A percentile compares a stretch with the other conserved stretches of the same genome.
These are phyloP conservation scores for Tuber melanosporum DNA, from an alignment of 495 filamentous ascomycete genomes.

Conservation along the genomic window DNA sequence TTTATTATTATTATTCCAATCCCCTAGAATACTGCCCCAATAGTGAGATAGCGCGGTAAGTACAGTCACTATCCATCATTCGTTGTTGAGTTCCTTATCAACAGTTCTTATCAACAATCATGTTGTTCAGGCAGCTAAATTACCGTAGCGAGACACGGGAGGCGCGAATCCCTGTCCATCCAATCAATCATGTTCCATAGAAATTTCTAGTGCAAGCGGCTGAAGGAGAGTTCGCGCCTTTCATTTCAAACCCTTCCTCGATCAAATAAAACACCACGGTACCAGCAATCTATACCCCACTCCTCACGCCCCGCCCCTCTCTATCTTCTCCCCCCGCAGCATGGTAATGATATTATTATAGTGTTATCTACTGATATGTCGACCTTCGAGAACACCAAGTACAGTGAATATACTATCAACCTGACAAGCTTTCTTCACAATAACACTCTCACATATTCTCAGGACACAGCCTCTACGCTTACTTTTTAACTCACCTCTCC, in stretches of 20 bases:
- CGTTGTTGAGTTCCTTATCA: neutral
- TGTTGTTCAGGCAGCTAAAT: neutral
- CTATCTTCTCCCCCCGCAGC: neutral
- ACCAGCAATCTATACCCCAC: neutral
- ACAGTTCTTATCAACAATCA: neutral
- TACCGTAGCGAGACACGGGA: neutral
- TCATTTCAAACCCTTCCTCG: neutral
- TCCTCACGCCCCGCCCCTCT: neutral
- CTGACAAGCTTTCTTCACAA: neutral
- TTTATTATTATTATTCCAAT: neutral
- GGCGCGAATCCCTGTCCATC: neutral
- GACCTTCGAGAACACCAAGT: neutral
- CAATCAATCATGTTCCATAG: neutral
- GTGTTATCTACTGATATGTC: neutral
- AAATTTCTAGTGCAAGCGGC: neutral
- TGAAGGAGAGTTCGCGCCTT: neutral
- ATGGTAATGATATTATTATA: neutral
- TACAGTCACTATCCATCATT: neutral
- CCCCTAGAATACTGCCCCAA: neutral
- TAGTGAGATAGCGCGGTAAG: neutral
- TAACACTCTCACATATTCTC: neutral
- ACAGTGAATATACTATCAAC: neutral
- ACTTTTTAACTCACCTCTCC: neutral
- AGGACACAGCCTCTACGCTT: neutral
- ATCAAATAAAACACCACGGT: neutral